Conservation (phyloP, 306 rosid genomes). For the Corylus avellana region DNA sequence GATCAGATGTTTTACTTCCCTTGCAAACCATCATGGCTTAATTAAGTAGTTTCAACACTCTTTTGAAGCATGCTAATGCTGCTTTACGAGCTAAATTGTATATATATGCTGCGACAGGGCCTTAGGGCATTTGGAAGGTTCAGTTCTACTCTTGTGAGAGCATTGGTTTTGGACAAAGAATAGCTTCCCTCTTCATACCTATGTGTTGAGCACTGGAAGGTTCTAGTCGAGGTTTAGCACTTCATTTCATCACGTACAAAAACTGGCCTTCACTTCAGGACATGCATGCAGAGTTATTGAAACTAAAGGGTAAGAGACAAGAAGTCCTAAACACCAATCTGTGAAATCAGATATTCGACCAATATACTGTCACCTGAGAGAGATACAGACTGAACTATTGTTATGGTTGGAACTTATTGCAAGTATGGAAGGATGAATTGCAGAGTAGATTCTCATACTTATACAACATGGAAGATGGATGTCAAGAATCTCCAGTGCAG, state of each 20-base stretch:
- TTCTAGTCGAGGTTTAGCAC: slow-evolving; percentile 90
- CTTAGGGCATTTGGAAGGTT: background rate
- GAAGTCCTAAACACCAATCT: slow-evolving; percentile 32
- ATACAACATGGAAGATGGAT: slow-evolving; percentile 63
- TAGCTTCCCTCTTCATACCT: background rate
- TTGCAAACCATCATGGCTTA: background rate
- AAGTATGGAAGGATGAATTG: slow-evolving; percentile 59
- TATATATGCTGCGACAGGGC: background rate
- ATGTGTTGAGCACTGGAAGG: background rate
- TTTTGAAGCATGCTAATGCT: background rate
- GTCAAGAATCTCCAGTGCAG: slow-evolving; percentile 46
- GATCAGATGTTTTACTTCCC: background rate
- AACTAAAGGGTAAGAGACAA: slow-evolving; percentile 33
- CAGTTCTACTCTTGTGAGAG: background rate
- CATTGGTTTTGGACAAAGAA: background rate
- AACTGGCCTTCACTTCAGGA: slow-evolving; percentile 57
- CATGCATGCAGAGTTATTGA: slow-evolving; percentile 49
- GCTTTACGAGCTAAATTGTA: background rate
- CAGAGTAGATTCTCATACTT: slow-evolving; percentile 57
- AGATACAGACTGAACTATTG: slow-evolving; percentile 59
- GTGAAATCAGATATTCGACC: slow-evolving; percentile 56
- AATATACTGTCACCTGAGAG: slow-evolving; percentile 60
- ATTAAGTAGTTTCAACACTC: background rate
- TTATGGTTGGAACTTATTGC: slow-evolving; percentile 77
- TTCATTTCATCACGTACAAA: slow-evolving; percentile 71